Evolutionary conservation across 257 asterid species (phyloP).

Genomic region (Solanum chiquidenum): DNA sequence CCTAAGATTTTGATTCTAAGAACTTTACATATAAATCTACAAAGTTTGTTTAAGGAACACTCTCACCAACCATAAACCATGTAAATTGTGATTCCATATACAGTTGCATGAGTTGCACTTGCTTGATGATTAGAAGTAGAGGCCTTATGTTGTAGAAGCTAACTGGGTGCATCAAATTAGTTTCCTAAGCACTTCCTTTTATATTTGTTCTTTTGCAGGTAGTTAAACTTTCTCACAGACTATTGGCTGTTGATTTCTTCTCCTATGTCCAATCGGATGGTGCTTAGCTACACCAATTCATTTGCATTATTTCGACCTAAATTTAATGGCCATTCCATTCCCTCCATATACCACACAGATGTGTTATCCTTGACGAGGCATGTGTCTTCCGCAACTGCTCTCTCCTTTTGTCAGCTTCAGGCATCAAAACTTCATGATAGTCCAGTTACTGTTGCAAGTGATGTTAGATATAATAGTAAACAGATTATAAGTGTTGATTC

Average conservation of each 20-base stretch:
- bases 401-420: slow-evolving; percentile 1
- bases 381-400: not conserved
- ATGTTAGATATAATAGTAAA: slow-evolving; percentile 57
- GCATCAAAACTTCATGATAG: slow-evolving; percentile 30
- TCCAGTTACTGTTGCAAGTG: slow-evolving; percentile 30
- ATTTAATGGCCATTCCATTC: not conserved
- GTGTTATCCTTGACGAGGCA: not conserved
- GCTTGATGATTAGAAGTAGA: not conserved
- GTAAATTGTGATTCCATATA: not conserved
- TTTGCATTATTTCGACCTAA: not conserved
- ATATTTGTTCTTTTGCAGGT: not conserved
- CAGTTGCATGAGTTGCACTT: not conserved
- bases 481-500: slow-evolving; percentile 72
- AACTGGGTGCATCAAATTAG: not conserved
- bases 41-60: not conserved
- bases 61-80: not conserved
- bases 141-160: not conserved
- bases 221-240: not conserved
- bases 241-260: not conserved
- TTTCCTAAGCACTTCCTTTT: not conserved
- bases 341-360: not conserved
- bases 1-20: not conserved
- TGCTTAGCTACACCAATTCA: not conserved
- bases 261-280: not conserved
- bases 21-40: not conserved